Conservation (phyloP, 345 rosid species). For the Hypericum androsaemum region DNA sequence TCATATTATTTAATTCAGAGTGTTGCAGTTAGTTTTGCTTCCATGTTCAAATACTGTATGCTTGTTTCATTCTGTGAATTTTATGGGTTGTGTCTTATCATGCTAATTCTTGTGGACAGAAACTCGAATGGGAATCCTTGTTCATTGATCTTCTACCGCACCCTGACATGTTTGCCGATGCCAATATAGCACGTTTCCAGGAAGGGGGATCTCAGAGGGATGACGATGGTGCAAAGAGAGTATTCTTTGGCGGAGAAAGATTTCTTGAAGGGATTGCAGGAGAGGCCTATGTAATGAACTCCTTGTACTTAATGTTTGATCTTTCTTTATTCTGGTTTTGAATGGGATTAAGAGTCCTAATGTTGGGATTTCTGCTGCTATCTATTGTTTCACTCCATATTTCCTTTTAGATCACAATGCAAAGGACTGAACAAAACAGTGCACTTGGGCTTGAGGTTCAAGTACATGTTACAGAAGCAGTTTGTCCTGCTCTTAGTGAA, state of each 20-base stretch:
- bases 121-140: slow-evolving; percentile 96
- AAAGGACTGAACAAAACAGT: slow-evolving; percentile 82
- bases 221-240: slow-evolving; percentile 98
- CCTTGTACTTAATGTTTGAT: slow-evolving; percentile 14
- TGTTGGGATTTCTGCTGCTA: slow-evolving; percentile 4
- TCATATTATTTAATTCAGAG: no score
- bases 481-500: slow-evolving; percentile 97
- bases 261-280: slow-evolving; percentile 95
- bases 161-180: slow-evolving; percentile 98
- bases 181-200: slow-evolving; percentile 59
- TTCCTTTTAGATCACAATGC: slow-evolving; percentile 71
- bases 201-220: slow-evolving; percentile 64
- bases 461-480: slow-evolving; percentile 85
- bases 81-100: slow-evolving; percentile 15
- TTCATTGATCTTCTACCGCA: slow-evolving; percentile 97
- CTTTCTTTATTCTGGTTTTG: slow-evolving; percentile 10
- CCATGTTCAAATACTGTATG: no score
- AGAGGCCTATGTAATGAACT: slow-evolving; percentile 71
- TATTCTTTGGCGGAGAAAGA: slow-evolving; percentile 98
- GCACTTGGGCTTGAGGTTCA: slow-evolving; percentile 99
- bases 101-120: slow-evolving; percentile 44
- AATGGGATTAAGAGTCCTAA: neutral
- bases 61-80: no score
- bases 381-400: slow-evolving; percentile 13
- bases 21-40: no score